These are phyloP conservation scores for Houttuynia cordata DNA, from an alignment of 164 flowering plant genomes.

Conservation along the genomic window DNA sequence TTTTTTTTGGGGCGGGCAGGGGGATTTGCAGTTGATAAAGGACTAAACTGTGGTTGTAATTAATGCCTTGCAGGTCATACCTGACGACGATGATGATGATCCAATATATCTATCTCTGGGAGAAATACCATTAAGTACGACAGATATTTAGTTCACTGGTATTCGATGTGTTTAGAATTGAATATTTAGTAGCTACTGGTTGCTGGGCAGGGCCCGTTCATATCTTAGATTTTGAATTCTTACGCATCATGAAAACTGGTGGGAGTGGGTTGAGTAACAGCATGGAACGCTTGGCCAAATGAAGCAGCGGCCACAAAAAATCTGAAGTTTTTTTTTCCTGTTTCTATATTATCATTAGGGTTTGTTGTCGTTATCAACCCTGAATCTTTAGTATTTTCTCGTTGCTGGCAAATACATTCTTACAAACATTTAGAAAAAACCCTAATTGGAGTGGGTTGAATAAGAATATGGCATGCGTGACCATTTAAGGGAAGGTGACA, in stretches of 20 bases:
- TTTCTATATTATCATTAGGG: no score
- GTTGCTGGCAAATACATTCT: no score
- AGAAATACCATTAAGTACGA: conserved; percentile 92
- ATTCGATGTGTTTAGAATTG: conserved; percentile 7
- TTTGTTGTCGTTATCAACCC: no score
- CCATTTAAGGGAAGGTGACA: no score
- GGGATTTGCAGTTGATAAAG: not conserved
- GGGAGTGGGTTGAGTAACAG: not conserved
- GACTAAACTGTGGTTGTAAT: conserved; percentile 4
- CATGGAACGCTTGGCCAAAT: not conserved
- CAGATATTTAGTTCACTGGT: conserved; percentile 23
- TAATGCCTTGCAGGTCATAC: conserved; percentile 48
- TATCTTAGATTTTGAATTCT: not conserved
- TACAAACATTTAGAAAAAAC: no score
- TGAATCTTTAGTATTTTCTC: no score
- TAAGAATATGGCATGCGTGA: no score
- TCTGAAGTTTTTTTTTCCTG: no score
- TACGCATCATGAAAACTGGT: not conserved
- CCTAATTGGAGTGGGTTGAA: no score
- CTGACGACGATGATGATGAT: conserved; percentile 72
- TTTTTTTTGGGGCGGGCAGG: not conserved
- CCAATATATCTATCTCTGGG: conserved; percentile 78
- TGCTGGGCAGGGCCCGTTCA: not conserved
- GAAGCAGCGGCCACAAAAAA: no score
- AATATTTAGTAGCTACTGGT: conserved; percentile 5